Evolutionary conservation across 1,284 basidiomycete genomes (phyloP).

Genomic region (Xerocomus nothofagi): DNA sequence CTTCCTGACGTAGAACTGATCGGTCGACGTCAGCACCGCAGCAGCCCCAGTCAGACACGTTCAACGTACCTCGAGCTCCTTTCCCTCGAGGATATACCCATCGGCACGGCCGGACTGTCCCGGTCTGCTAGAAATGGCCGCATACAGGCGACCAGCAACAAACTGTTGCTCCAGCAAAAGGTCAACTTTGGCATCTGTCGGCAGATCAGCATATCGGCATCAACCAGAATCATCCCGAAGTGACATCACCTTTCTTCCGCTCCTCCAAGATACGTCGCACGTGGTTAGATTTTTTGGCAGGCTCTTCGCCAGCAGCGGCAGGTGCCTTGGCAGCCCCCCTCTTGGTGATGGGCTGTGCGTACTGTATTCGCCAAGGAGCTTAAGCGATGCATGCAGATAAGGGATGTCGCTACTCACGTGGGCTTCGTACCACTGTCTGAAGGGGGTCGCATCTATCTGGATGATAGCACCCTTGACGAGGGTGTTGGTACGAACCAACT

Average conservation of each 20-base stretch:
- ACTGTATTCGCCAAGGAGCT: slow-evolving; percentile 46
- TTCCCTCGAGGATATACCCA: slow-evolving; percentile 95
- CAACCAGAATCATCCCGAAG: slow-evolving; percentile 6
- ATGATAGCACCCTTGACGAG: slow-evolving; percentile 94
- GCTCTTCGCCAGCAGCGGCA: slow-evolving; percentile 53
- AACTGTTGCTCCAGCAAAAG: slow-evolving; percentile 84
- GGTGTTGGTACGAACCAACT: slow-evolving; percentile 97
- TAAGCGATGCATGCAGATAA: slow-evolving; percentile 11
- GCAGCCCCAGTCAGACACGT: slow-evolving; percentile 5
- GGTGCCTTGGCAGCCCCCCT: slow-evolving; percentile 60
- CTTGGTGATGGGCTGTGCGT: slow-evolving; percentile 89
- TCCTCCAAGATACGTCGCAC: slow-evolving; percentile 82
- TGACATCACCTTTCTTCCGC: slow-evolving; percentile 77
- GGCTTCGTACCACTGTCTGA: slow-evolving; percentile 97
- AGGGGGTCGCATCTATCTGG: slow-evolving; percentile 94
- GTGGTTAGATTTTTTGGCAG: slow-evolving; percentile 87
- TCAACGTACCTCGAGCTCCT: slow-evolving; percentile 83
- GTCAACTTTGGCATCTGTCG: slow-evolving; percentile 84
- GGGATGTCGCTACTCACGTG: slow-evolving; percentile 62
- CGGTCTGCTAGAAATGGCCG: slow-evolving; percentile 86
- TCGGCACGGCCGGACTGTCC: slow-evolving; percentile 94
- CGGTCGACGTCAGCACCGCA: slow-evolving; percentile 15
- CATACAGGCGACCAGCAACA: slow-evolving; percentile 86
- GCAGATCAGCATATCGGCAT: slow-evolving; percentile 2
- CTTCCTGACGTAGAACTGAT: slow-evolving; percentile 90